Evolutionary conservation across 371 early-diverging fungal species (phyloP).

Genomic region (Sporodiniella umbellata): DNA sequence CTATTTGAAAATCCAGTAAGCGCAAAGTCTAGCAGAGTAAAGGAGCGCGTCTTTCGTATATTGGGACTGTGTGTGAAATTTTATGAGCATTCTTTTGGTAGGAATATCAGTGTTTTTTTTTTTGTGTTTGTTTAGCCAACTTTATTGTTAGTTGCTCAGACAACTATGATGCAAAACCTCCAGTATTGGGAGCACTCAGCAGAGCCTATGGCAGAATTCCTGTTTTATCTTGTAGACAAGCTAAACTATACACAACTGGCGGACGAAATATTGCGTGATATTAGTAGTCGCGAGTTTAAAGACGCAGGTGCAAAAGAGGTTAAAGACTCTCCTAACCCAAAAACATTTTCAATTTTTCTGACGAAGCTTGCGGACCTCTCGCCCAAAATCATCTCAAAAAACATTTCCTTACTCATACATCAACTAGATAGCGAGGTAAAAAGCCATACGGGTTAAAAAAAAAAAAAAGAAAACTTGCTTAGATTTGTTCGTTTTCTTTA

Average conservation of each 20-base stretch:
- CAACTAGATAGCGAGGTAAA: conserved; percentile 87
- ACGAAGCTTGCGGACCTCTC: conserved; percentile 75
- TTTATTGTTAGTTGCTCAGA: conserved; percentile 61
- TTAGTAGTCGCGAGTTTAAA: conserved; percentile 61
- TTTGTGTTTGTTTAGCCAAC: neutral
- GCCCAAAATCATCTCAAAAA: conserved; percentile 80
- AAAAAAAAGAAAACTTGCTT: neutral
- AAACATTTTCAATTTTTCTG: conserved; percentile 81
- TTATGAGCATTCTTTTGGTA: conserved; percentile 76
- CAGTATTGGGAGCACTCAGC: conserved; percentile 91
- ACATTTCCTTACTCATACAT: conserved; percentile 76
- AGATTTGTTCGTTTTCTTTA: conserved; percentile 17
- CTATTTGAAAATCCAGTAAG: conserved; percentile 76
- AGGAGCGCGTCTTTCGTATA: conserved; percentile 56
- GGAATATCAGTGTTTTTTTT: neutral
- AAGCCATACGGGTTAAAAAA: no score
- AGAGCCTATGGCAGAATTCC: conserved; percentile 88
- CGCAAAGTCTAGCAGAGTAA: conserved; percentile 56
- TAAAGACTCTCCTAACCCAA: conserved; percentile 76
- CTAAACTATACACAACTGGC: conserved; percentile 70
- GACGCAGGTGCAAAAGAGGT: conserved; percentile 45
- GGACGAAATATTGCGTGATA: conserved; percentile 78
- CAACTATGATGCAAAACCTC: conserved; percentile 83
- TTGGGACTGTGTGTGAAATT: conserved; percentile 65
- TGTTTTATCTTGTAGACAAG: conserved; percentile 61